Conservation (phyloP, 2,329 filamentous ascomycete genomes). For the Bertia moriformis region DNA sequence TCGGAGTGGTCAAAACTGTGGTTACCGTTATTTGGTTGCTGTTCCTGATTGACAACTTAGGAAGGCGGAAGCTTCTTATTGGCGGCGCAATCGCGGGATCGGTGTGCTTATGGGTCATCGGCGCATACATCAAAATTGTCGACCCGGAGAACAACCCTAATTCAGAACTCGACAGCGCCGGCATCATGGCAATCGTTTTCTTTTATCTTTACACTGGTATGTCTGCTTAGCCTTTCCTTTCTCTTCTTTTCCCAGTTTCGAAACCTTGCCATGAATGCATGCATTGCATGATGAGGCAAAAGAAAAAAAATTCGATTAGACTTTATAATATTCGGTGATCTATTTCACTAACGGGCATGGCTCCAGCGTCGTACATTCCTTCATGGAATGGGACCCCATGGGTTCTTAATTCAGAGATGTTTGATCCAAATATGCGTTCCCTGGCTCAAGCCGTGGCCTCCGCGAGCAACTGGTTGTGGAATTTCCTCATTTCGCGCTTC, state of each 20-base stretch:
- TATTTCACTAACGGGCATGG: too few species aligned
- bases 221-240: too few species aligned
- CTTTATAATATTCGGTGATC: too few species aligned
- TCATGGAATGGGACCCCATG: constrained; percentile 63
- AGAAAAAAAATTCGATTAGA: too few species aligned
- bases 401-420: constrained; percentile 64
- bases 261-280: too few species aligned
- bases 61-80: constrained; percentile 44
- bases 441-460: constrained; percentile 61
- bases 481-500: constrained; percentile 55
- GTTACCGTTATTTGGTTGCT: constrained; percentile 57
- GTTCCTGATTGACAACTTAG: constrained; percentile 47
- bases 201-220: constrained; percentile 65
- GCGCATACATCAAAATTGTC: constrained; percentile 39
- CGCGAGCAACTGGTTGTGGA: constrained; percentile 60
- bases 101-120: constrained; percentile 50
- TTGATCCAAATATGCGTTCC: constrained; percentile 53
- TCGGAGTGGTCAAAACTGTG: constrained; percentile 61
- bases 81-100: constrained; percentile 46
- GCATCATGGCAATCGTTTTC: constrained; percentile 52
- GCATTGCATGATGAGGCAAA: too few species aligned
- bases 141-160: constrained; percentile 18
- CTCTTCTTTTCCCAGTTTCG: too few species aligned
- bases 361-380: constrained; percentile 58
- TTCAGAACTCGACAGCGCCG: constrained; percentile 24